Conservation (phyloP, 176 grass and related monocot species). For the Avena atlantica region DNA sequence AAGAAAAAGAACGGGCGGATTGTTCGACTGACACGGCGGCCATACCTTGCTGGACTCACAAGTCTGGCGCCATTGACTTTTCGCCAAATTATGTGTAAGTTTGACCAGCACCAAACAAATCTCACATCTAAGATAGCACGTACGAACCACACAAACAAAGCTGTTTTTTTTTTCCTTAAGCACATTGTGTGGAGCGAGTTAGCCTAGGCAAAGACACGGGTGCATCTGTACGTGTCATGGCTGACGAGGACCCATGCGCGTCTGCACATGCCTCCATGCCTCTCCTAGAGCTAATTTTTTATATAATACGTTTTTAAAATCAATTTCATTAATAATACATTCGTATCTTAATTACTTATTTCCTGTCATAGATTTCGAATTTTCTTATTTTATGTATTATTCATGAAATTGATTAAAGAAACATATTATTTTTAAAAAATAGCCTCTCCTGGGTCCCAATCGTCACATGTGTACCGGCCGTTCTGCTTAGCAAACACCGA, state of each 20-base stretch:
- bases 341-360: too few species aligned
- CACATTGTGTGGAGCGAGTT: neutral
- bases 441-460: neutral
- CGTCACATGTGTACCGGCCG: slow-evolving; percentile 35
- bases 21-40: too few species aligned
- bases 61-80: neutral
- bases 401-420: too few species aligned
- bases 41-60: too few species aligned
- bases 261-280: slow-evolving; percentile 7
- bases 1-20: too few species aligned
- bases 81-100: too few species aligned
- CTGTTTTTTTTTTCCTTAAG: slow-evolving; percentile 15
- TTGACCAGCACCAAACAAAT: neutral
- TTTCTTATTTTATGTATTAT: too few species aligned
- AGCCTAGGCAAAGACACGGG: neutral
- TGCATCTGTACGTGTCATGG: neutral
- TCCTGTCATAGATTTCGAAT: too few species aligned
- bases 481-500: too few species aligned
- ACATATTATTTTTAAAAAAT: too few species aligned
- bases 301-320: too few species aligned
- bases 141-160: slow-evolving; percentile 30
- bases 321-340: too few species aligned
- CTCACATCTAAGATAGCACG: neutral
- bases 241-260: neutral
- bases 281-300: neutral